Evolutionary conservation across 2,329 filamentous ascomycete genomes (phyloP).

Genomic region (Achaetomium macrosporum): DNA sequence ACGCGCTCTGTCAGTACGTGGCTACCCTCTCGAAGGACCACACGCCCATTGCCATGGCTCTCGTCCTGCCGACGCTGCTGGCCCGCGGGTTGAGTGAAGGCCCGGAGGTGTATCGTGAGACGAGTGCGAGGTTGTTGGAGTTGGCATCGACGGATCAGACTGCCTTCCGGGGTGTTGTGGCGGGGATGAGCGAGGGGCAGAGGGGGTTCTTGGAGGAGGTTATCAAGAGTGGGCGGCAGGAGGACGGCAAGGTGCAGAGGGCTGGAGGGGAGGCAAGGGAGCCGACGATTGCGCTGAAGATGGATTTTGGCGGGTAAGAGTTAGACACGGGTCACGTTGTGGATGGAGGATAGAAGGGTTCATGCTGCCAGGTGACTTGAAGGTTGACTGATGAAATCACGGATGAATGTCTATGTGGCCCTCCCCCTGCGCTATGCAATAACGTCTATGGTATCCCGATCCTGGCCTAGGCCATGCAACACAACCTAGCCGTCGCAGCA

Average conservation of each 20-base stretch:
- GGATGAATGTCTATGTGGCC: conserved; percentile 9
- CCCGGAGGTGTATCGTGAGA: conserved; percentile 59
- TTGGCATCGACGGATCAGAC: conserved; percentile 69
- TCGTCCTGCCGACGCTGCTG: conserved; percentile 73
- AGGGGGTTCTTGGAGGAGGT: conserved; percentile 76
- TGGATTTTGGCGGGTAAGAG: conserved; percentile 68
- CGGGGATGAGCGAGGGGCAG: conserved; percentile 62
- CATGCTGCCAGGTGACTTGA: too few species aligned
- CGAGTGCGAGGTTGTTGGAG: conserved; percentile 70
- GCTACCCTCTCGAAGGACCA: conserved; percentile 41
- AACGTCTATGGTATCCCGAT: background rate
- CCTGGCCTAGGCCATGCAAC: background rate
- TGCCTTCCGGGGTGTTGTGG: conserved; percentile 70
- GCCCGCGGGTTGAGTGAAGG: conserved; percentile 61
- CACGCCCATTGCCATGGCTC: conserved; percentile 58
- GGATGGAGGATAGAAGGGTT: background rate
- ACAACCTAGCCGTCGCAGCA: too few species aligned
- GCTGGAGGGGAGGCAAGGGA: conserved; percentile 38
- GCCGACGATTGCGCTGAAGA: conserved; percentile 88
- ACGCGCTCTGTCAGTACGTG: conserved; percentile 70
- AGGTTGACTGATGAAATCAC: background rate
- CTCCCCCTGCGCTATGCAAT: background rate
- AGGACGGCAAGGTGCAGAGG: conserved; percentile 24
- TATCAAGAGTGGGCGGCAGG: conserved; percentile 57
- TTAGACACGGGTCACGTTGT: background rate